Evolutionary conservation across 352 stramenopile genomes (phyloP).

Genomic region (Aphanomyces stellatus): DNA sequence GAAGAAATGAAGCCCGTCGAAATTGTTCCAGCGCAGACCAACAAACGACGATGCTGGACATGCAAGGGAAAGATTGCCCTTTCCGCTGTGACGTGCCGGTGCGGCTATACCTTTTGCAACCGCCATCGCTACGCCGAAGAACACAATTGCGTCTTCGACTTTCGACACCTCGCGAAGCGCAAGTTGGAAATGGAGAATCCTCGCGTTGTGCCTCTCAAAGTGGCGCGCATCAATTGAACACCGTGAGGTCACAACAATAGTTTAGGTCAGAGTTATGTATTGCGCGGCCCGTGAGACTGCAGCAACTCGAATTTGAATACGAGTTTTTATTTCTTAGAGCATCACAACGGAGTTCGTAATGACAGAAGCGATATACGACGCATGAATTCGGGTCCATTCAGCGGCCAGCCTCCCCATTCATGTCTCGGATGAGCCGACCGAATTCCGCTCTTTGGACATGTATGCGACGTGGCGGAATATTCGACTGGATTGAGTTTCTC

Average conservation of each 20-base stretch:
- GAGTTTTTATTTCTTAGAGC: not conserved
- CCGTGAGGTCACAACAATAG: not conserved
- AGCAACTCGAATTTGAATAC: constrained; percentile 3
- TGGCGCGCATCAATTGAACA: constrained; percentile 78
- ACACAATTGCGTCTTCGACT: constrained; percentile 84
- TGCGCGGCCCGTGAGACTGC: not conserved
- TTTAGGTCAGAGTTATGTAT: constrained; percentile 14
- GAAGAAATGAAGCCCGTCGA: not conserved
- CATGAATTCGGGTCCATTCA: no score
- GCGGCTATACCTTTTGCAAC: constrained; percentile 86
- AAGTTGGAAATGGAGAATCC: constrained; percentile 80
- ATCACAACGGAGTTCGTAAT: no score
- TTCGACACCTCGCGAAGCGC: constrained; percentile 71
- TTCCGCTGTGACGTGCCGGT: constrained; percentile 80
- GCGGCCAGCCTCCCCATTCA: no score
- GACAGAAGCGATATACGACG: no score
- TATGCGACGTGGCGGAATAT: no score
- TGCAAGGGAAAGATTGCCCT: constrained; percentile 82
- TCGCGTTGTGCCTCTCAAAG: constrained; percentile 63
- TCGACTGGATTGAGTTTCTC: no score
- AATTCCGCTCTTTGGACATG: no score
- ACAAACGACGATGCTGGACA: constrained; percentile 80
- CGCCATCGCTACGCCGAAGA: constrained; percentile 86
- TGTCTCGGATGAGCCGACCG: no score
- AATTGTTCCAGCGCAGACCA: constrained; percentile 58